Percentiles rank a stretch among this genome's conserved stretches.
These are phyloP conservation scores for Echites panduratus DNA, from an alignment of 257 asterid species.

Conservation along the genomic window DNA sequence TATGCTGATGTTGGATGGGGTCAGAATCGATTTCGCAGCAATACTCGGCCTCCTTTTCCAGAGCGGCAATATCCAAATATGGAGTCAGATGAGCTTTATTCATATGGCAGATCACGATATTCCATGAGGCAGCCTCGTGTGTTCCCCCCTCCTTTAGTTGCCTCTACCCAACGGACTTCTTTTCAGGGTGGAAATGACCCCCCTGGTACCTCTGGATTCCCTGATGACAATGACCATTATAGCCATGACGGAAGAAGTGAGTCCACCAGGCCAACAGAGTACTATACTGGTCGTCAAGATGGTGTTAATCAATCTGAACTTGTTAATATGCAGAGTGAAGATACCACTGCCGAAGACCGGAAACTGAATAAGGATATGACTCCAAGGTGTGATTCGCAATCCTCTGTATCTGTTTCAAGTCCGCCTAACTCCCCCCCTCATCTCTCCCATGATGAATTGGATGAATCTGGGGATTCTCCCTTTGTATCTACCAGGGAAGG, in stretches of 20 bases:
- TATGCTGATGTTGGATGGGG: slow-evolving; percentile 69
- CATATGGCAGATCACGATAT: slow-evolving; percentile 79
- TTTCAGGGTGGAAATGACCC: slow-evolving; percentile 38
- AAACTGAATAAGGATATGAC: slow-evolving; percentile 31
- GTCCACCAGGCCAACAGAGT: slow-evolving; percentile 34
- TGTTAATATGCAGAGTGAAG: slow-evolving; percentile 41
- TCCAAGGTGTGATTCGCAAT: slow-evolving; percentile 81
- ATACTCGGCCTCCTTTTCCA: slow-evolving; percentile 44
- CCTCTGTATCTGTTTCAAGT: slow-evolving; percentile 93
- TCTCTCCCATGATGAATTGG: slow-evolving; percentile 91
- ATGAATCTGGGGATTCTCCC: slow-evolving; percentile 72
- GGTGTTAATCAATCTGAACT: slow-evolving; percentile 38
- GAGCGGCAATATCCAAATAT: slow-evolving; percentile 53
- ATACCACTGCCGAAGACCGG: slow-evolving; percentile 36
- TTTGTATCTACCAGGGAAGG: slow-evolving; percentile 44
- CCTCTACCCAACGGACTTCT: slow-evolving; percentile 52
- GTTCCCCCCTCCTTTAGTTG: slow-evolving; percentile 79
- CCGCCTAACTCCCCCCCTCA: slow-evolving; percentile 95
- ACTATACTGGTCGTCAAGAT: slow-evolving; percentile 48
- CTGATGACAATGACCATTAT: slow-evolving; percentile 34
- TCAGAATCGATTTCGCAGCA: slow-evolving; percentile 42
- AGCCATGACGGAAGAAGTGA: slow-evolving; percentile 40
- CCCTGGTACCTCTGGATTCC: slow-evolving; percentile 44
- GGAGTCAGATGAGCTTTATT: slow-evolving; percentile 55
- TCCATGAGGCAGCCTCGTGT: slow-evolving; percentile 92